Conservation (phyloP, 2,329 filamentous ascomycete genomes). For the Cladosporium sphaerospermum region DNA sequence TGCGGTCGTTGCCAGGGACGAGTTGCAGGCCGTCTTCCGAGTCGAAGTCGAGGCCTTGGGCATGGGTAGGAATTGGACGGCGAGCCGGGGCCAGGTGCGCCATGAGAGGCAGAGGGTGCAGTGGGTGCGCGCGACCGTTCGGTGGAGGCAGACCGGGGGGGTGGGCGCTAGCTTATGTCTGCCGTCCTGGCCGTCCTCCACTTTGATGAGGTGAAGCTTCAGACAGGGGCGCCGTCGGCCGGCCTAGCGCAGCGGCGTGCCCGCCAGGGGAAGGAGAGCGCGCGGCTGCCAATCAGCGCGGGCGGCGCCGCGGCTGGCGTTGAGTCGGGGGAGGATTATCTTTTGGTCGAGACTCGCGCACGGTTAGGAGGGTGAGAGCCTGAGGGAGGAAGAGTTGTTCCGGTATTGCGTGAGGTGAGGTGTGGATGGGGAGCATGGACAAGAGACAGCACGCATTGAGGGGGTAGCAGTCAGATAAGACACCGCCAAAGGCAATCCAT, state of each 20-base stretch:
- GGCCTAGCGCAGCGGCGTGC: neutral
- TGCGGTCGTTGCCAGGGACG: neutral
- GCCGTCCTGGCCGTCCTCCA: neutral
- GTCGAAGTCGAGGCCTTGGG: neutral
- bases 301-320: neutral
- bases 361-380: no score
- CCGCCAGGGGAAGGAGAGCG: neutral
- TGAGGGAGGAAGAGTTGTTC: no score
- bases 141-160: constrained; percentile 3
- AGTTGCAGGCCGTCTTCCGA: neutral
- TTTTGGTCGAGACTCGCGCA: no score
- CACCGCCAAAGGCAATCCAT: neutral
- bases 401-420: neutral
- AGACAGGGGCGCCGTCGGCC: neutral
- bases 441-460: neutral
- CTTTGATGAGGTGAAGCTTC: neutral
- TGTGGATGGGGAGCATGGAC: neutral
- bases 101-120: neutral
- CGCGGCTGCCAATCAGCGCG: neutral
- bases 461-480: neutral
- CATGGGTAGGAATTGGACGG: constrained; percentile 10
- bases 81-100: constrained; percentile 8
- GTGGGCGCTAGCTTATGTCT: constrained; percentile 9
- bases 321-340: neutral
- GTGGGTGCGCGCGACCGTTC: neutral